Conservation (phyloP, 129 eudicot genomes). For the Saposhnikovia divaricata region DNA sequence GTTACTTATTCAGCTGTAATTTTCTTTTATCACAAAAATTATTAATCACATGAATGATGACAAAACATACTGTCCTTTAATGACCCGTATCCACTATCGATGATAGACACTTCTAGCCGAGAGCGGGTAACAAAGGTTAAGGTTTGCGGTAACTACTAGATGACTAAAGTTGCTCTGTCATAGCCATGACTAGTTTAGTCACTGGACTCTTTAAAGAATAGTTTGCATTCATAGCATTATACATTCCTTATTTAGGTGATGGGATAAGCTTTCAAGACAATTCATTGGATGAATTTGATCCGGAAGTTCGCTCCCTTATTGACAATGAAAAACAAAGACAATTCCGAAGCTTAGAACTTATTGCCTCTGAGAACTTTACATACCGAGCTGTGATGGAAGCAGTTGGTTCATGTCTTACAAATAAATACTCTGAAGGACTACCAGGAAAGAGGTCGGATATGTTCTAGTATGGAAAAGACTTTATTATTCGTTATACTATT, state of each 20-base stretch:
- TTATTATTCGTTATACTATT: constrained; percentile 4
- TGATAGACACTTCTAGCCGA: too few relatives aligned
- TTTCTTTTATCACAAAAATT: too few relatives aligned
- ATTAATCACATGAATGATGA: too few relatives aligned
- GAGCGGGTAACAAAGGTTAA: too few relatives aligned
- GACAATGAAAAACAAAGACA: constrained; percentile 82
- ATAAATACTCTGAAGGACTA: constrained; percentile 93
- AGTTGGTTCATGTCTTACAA: constrained; percentile 94
- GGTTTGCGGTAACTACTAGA: too few relatives aligned
- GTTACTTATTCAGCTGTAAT: too few relatives aligned
- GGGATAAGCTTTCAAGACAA: constrained; percentile 56
- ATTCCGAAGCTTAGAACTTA: constrained; percentile 77
- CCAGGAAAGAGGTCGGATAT: constrained; percentile 80
- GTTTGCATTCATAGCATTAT: neutral
- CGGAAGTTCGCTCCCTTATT: constrained; percentile 66
- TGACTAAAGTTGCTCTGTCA: too few relatives aligned
- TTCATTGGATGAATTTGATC: constrained; percentile 58
- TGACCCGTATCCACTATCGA: too few relatives aligned
- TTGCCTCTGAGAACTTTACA: constrained; percentile 96
- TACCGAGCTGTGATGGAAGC: constrained; percentile 99
- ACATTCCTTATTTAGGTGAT: constrained; percentile 26
- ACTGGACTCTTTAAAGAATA: too few relatives aligned
- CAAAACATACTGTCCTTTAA: too few relatives aligned
- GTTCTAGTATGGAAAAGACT: neutral
- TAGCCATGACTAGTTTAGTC: too few relatives aligned